Evolutionary conservation across 2,329 filamentous ascomycete genomes (phyloP), one percentile per base, ranked within the genome.

Genomic region (Pseudodiploospora longispora): DNA sequence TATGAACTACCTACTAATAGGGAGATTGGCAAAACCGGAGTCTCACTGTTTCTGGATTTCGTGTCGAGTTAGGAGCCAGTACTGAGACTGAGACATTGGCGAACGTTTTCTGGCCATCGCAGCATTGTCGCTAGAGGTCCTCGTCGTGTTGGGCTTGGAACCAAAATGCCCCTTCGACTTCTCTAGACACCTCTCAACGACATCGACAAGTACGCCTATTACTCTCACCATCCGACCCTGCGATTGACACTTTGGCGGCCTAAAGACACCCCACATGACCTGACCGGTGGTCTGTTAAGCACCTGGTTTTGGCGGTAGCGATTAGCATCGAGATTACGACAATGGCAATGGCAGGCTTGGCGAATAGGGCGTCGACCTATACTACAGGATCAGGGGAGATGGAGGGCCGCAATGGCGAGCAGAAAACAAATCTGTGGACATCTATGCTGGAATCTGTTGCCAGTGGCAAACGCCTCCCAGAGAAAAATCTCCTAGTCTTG

Each of bases 401-500:
- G 46, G 78, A 79, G 40, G 68, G 68, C 55, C 75, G 74, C 52
- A 76, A 78, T 68, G 76, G 71, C 65, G 83, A 85, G 55, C 83
- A 83, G 51, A 90, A 87, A 69, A 87, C 87, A 67, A 87, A 95
- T 61, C 83, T 96, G 66, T 96, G 91, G 91, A 90, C 85, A 49
- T 89, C 87, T 37, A 87, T 96, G 85, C 75, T 96, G 54, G 87
- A 94, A 65, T 83, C 80, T 42, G 90, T 93, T 55, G 88, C 90
- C 55, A 95, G 86, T 66, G 88, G 87, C 53, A 94, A 93, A 72
- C 79, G 85, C 55, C 70, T 96, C 57, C 87, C 89, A 5, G 88
- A 95, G 68, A 96, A 95, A 76, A 94, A 90, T 62, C 69, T 96
- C 50, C 69, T 96, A 36, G 82, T 96, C 27, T 69, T 96, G 61